Evolutionary conservation across 768 basidiomycete genomes (phyloP).

Genomic region (Calocybe cyanea): DNA sequence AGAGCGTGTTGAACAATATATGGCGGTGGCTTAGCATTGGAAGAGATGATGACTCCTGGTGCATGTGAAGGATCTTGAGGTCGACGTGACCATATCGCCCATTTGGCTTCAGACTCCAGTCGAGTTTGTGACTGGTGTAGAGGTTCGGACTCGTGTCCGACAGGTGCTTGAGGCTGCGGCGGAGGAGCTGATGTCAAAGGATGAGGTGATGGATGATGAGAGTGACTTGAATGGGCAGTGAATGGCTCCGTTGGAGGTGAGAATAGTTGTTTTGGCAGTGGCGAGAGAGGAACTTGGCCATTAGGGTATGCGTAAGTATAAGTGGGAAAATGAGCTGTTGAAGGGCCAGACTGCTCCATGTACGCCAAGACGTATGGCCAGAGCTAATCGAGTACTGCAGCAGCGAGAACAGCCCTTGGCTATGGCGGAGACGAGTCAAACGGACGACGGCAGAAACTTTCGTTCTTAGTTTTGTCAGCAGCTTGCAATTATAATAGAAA

Average conservation of each 20-base stretch:
- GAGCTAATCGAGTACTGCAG: too few species aligned
- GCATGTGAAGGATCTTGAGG: conserved; percentile 61
- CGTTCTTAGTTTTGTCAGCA: too few species aligned
- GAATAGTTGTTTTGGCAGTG: conserved; percentile 61
- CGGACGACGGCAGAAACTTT: too few species aligned
- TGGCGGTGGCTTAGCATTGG: conserved; percentile 56
- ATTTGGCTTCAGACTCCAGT: conserved; percentile 26
- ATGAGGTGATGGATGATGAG: neutral
- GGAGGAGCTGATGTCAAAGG: neutral
- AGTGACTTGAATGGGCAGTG: conserved; percentile 2
- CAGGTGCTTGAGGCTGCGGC: neutral
- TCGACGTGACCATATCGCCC: conserved; percentile 72
- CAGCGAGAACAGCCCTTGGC: too few species aligned
- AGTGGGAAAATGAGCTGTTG: conserved; percentile 14
- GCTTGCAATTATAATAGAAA: too few species aligned
- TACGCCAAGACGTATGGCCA: too few species aligned
- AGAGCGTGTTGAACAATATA: conserved; percentile 56
- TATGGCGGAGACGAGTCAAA: too few species aligned
- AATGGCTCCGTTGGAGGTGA: conserved; percentile 34
- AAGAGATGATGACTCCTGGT: conserved; percentile 70
- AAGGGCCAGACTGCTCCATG: conserved; percentile 10
- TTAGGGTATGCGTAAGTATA: conserved; percentile 8
- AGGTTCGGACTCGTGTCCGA: neutral
- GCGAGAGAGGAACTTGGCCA: conserved; percentile 36
- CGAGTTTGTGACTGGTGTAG: neutral